Evolutionary conservation across 1,284 basidiomycete species (phyloP).

Genomic region (Sporisorium exsertum): DNA sequence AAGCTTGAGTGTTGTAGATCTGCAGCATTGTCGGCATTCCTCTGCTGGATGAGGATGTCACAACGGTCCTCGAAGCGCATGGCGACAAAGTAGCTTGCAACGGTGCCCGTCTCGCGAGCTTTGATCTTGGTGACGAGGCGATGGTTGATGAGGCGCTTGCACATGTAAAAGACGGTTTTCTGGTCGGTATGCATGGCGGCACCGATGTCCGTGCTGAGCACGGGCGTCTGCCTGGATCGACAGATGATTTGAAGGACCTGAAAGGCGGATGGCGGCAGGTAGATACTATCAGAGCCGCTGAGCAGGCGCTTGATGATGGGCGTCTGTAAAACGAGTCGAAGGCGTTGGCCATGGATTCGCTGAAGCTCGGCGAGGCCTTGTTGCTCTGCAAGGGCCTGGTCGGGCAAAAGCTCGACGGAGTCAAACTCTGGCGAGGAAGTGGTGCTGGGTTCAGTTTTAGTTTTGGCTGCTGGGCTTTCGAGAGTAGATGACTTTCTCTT

Average conservation of each 20-base stretch:
- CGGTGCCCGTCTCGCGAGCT: slow-evolving; percentile 58
- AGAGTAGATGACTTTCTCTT: slow-evolving; percentile 1
- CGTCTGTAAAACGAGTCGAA: slow-evolving; percentile 81
- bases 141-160: slow-evolving; percentile 53
- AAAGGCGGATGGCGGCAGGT: slow-evolving; percentile 84
- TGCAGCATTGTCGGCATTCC: slow-evolving; percentile 23
- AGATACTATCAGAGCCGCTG: slow-evolving; percentile 81
- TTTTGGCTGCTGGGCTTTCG: slow-evolving; percentile 12
- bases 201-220: slow-evolving; percentile 82
- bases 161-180: slow-evolving; percentile 81
- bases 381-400: slow-evolving; percentile 24
- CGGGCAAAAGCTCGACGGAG: slow-evolving; percentile 35
- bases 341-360: slow-evolving; percentile 68
- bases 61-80: slow-evolving; percentile 43
- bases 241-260: slow-evolving; percentile 86
- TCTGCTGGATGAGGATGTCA: slow-evolving; percentile 51
- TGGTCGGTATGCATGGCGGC: slow-evolving; percentile 85
- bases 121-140: slow-evolving; percentile 50
- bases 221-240: slow-evolving; percentile 79
- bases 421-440: slow-evolving; percentile 12
- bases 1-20: slow-evolving; percentile 12
- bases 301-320: slow-evolving; percentile 81
- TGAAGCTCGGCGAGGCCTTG: slow-evolving; percentile 71
- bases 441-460: slow-evolving; percentile 6
- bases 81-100: slow-evolving; percentile 50